A percentile compares a stretch with the other conserved stretches of the same genome.
Evolutionary conservation across 192 early-diverging fungal species (phyloP).

Genomic region (Rhizophagus prolifer): DNA sequence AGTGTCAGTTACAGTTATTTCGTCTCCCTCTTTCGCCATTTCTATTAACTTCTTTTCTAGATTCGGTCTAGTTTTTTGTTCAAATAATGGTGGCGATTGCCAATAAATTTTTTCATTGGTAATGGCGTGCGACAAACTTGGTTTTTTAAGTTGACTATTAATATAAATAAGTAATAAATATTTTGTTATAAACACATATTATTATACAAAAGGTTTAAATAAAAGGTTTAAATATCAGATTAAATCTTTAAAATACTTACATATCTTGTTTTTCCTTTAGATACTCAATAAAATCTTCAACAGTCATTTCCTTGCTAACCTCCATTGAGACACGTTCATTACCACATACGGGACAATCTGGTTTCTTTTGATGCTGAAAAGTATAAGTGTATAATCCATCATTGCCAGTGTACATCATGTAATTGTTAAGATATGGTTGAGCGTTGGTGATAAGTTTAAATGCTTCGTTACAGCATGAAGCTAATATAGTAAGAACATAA

Average conservation of each 20-base stretch:
- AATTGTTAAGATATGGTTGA: slow-evolving; percentile 83
- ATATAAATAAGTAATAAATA: neutral
- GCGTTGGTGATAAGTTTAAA: slow-evolving; percentile 86
- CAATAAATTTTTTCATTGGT: slow-evolving; percentile 73
- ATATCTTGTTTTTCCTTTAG: slow-evolving; percentile 72
- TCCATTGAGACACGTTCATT: slow-evolving; percentile 51
- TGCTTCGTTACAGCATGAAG: slow-evolving; percentile 91
- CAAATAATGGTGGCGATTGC: slow-evolving; percentile 78
- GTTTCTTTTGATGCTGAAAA: slow-evolving; percentile 78
- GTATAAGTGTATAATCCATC: slow-evolving; percentile 88
- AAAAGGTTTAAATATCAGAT: no score
- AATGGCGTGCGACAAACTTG: slow-evolving; percentile 60
- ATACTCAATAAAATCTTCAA: slow-evolving; percentile 82
- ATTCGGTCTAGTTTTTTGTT: slow-evolving; percentile 82
- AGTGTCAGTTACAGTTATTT: slow-evolving; percentile 82
- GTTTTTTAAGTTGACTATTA: slow-evolving; percentile 81
- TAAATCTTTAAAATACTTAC: slow-evolving; percentile 51
- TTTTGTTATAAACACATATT: neutral
- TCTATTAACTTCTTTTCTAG: slow-evolving; percentile 67
- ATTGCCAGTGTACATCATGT: slow-evolving; percentile 96
- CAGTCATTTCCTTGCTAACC: slow-evolving; percentile 51
- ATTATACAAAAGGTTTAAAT: neutral
- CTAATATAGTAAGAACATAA: slow-evolving; percentile 38
- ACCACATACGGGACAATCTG: slow-evolving; percentile 93
- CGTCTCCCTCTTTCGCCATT: slow-evolving; percentile 66